Conservation (phyloP, 2,329 filamentous ascomycete genomes). For the Aspergillus sp. region DNA sequence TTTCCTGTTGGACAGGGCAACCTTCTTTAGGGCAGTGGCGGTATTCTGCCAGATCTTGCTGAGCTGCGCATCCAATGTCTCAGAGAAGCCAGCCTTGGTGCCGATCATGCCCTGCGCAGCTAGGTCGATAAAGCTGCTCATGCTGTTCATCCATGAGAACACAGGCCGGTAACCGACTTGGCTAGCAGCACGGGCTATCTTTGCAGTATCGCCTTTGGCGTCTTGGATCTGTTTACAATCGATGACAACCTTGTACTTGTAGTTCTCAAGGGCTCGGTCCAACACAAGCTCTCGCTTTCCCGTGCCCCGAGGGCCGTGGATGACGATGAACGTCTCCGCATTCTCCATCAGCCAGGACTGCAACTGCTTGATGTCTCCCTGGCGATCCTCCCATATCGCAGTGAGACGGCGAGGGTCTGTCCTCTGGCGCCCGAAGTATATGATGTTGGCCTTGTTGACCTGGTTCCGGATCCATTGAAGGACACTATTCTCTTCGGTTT, state of each 20-base stretch:
- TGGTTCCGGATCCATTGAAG: constrained; percentile 81
- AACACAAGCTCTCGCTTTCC: constrained; percentile 87
- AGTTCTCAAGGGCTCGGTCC: constrained; percentile 76
- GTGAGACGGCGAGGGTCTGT: constrained; percentile 69
- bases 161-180: constrained; percentile 90
- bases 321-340: constrained; percentile 86
- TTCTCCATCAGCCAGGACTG: constrained; percentile 85
- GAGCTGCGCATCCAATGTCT: constrained; percentile 85
- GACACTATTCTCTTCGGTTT: constrained; percentile 70
- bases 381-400: constrained; percentile 85
- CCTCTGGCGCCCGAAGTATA: constrained; percentile 48
- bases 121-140: constrained; percentile 88
- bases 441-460: constrained; percentile 47
- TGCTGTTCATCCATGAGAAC: constrained; percentile 94
- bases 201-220: constrained; percentile 81
- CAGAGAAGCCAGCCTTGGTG: constrained; percentile 90
- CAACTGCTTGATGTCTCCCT: constrained; percentile 77
- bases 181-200: constrained; percentile 76
- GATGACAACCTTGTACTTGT: constrained; percentile 76
- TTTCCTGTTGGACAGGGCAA: constrained; percentile 69
- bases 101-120: constrained; percentile 93
- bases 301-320: constrained; percentile 88
- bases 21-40: constrained; percentile 73
- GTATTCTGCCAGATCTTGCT: constrained; percentile 88
- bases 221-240: constrained; percentile 95